Percentiles rank a stretch among this genome's conserved stretches.
phyloP scores from a whole-genome alignment of 1,284 basidiomycete genomes.

The Lentinus polychrous region DNA sequence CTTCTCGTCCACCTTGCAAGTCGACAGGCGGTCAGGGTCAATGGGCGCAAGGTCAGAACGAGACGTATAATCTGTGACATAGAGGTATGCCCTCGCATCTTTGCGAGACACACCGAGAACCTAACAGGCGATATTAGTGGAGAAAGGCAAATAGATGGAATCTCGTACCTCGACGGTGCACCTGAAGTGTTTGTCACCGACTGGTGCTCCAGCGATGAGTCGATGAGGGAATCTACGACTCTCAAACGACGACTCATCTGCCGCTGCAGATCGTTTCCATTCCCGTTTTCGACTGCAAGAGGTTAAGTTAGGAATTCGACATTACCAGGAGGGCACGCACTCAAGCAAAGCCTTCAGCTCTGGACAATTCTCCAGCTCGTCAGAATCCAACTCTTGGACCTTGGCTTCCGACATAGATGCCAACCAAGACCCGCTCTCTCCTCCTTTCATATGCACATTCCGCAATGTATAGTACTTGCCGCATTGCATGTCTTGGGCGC shows the following conservation, averaged over 20 bases:
- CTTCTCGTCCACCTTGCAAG: constrained; percentile 30
- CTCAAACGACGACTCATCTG: constrained; percentile 13
- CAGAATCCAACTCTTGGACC: constrained; percentile 35
- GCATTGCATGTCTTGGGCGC: constrained; percentile 37
- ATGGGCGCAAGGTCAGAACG: constrained; percentile 35
- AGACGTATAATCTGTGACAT: constrained; percentile 62
- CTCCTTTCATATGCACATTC: constrained; percentile 43
- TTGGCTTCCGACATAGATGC: constrained; percentile 43
- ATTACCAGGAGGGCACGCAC: constrained; percentile 30
- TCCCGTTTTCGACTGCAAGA: constrained; percentile 46
- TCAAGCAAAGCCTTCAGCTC: constrained; percentile 43
- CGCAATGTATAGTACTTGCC: constrained; percentile 49
- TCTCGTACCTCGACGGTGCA: constrained; percentile 51
- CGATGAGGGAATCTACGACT: constrained; percentile 34
- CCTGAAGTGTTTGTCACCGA: constrained; percentile 35
- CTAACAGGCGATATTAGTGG: constrained; percentile 20
- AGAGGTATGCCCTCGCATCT: constrained; percentile 33
- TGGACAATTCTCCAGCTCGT: constrained; percentile 28
- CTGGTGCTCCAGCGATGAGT: constrained; percentile 38
- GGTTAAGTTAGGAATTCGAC: neutral
- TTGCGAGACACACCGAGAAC: constrained; percentile 36
- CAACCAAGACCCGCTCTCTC: constrained; percentile 38
- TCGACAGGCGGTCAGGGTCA: constrained; percentile 28
- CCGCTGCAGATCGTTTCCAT: constrained; percentile 32
- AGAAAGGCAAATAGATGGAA: constrained; percentile 15